phyloP scores from a whole-genome alignment of 345 rosid genomes.

The Rhodamnia argentea region DNA sequence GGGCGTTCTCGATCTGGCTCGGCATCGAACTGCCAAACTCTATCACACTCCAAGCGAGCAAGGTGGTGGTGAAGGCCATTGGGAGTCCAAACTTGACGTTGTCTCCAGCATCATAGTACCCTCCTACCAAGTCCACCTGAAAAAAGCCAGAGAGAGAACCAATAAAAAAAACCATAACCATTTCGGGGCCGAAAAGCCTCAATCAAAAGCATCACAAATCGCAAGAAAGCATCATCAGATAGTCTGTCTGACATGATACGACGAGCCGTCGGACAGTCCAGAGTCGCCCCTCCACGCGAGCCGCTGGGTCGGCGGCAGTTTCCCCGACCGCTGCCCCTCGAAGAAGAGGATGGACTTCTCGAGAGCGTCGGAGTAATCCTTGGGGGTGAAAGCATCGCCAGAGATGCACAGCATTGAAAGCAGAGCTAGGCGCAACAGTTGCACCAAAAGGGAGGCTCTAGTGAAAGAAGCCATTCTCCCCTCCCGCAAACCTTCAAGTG shows the following conservation, averaged over 20 bases:
- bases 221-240: not conserved
- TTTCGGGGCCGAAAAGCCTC: not conserved
- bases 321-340: conserved; percentile 73
- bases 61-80: conserved; percentile 67
- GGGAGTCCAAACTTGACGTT: conserved; percentile 74
- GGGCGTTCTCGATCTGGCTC: conserved; percentile 34
- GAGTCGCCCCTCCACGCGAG: conserved; percentile 53
- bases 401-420: conserved; percentile 8
- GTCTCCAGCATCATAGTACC: conserved; percentile 81
- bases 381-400: conserved; percentile 35
- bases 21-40: conserved; percentile 59
- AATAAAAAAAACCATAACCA: not conserved
- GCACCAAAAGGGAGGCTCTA: not conserved
- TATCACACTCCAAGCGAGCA: conserved; percentile 68
- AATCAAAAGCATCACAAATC: not conserved
- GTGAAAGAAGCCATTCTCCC: not conserved
- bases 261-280: conserved; percentile 49
- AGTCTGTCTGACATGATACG: conserved; percentile 23
- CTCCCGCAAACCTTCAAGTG: not conserved
- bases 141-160: not conserved
- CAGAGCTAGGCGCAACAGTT: not conserved
- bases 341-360: conserved; percentile 56
- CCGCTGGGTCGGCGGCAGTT: conserved; percentile 42
- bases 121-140: conserved; percentile 65
- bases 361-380: conserved; percentile 52